A percentile compares a stretch with the other conserved stretches of the same genome.
Conservation (phyloP, 352 stramenopile genomes). For the Thraustotheca clavata region DNA sequence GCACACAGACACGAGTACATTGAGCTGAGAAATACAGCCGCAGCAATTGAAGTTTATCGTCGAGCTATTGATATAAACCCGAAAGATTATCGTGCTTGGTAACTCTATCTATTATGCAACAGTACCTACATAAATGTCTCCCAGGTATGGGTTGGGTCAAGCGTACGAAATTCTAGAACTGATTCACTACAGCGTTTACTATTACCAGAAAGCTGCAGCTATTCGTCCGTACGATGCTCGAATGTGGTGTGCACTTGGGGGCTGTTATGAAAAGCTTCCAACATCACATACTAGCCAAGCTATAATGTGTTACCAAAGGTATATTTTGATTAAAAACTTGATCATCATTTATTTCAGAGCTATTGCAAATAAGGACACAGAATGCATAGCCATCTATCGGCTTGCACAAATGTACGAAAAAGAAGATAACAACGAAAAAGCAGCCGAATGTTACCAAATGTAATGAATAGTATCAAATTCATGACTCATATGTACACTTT, state of each 20-base stretch:
- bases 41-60: slow-evolving; percentile 95
- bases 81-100: slow-evolving; percentile 97
- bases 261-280: slow-evolving; percentile 66
- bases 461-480: slow-evolving; percentile 37
- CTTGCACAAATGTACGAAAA: slow-evolving; percentile 47
- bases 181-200: slow-evolving; percentile 97
- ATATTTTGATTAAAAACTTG: neutral
- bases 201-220: slow-evolving; percentile 94
- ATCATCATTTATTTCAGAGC: slow-evolving; percentile 26
- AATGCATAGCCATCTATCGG: slow-evolving; percentile 65
- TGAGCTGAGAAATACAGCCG: slow-evolving; percentile 97
- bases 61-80: slow-evolving; percentile 88
- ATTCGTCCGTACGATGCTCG: slow-evolving; percentile 94
- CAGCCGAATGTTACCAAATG: slow-evolving; percentile 65
- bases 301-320: slow-evolving; percentile 54
- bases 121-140: neutral
- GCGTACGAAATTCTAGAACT: slow-evolving; percentile 99
- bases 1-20: slow-evolving; percentile 90
- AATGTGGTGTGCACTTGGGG: slow-evolving; percentile 96
- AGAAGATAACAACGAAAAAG: slow-evolving; percentile 42
- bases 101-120: neutral
- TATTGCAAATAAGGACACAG: slow-evolving; percentile 63
- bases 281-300: slow-evolving; percentile 50
- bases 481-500: slow-evolving; percentile 20
- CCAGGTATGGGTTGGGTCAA: slow-evolving; percentile 90